A percentile compares a stretch with the other conserved stretches of the same genome.
Evolutionary conservation across 306 rosid species (phyloP).

Genomic region (Fagus crenata): DNA sequence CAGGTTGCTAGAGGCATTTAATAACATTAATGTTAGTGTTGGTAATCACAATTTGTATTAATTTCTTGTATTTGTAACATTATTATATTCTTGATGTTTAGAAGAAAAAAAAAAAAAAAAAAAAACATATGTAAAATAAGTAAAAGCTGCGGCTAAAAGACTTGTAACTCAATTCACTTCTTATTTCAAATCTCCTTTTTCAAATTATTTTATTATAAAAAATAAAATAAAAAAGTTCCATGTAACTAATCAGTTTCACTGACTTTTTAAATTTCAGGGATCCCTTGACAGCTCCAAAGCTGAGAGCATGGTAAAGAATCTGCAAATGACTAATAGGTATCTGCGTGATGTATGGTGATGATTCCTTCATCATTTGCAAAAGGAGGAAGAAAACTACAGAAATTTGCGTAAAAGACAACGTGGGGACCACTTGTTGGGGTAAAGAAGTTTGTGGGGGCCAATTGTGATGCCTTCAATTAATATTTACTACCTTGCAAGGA

Average conservation of each 20-base stretch:
- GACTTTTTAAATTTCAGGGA: conserved; percentile 61
- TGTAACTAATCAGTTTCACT: conserved; percentile 22
- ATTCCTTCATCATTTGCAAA: conserved; percentile 7
- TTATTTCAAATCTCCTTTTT: too few species aligned
- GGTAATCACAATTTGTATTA: neutral
- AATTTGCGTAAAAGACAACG: conserved; percentile 1
- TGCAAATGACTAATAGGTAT: conserved; percentile 82
- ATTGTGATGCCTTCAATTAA: conserved; percentile 34
- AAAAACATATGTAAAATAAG: too few species aligned
- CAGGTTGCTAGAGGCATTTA: too few species aligned
- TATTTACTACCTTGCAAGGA: neutral
- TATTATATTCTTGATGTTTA: too few species aligned
- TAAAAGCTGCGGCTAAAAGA: too few species aligned
- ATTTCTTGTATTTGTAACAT: neutral
- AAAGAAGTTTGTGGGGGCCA: conserved; percentile 24
- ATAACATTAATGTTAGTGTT: too few species aligned
- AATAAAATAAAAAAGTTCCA: neutral
- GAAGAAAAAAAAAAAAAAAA: too few species aligned
- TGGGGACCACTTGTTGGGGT: conserved; percentile 15
- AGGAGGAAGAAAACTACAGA: conserved; percentile 11
- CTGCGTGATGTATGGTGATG: conserved; percentile 95
- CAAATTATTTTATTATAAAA: too few species aligned
- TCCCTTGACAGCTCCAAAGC: conserved; percentile 81
- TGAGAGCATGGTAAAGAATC: conserved; percentile 88
- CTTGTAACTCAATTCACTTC: too few species aligned